Evolutionary conservation across 129 eudicot genomes (phyloP).

Genomic region (Artemisia tridentata): DNA sequence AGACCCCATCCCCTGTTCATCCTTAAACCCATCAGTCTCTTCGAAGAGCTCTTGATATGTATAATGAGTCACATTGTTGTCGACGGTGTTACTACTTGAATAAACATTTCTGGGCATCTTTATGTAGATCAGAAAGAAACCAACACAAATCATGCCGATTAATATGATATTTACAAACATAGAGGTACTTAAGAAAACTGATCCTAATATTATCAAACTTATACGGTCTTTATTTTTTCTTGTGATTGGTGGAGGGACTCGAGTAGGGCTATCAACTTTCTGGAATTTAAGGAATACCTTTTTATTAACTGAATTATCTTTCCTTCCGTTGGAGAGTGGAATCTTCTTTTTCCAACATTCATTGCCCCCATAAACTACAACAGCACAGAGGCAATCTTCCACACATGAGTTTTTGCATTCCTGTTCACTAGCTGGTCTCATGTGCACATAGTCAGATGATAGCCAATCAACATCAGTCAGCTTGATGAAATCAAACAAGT

Average conservation of each 20-base stretch:
- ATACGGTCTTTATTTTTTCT: background rate
- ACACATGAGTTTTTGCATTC: background rate
- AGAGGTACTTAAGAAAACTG: background rate
- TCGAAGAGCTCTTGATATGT: background rate
- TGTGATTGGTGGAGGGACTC: background rate
- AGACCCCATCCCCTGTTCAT: conserved; percentile 39
- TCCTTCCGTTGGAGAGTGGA: conserved; percentile 1
- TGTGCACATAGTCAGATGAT: background rate
- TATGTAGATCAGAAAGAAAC: background rate
- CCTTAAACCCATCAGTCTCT: background rate
- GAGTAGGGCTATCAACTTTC: background rate
- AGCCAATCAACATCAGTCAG: background rate
- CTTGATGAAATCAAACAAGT: background rate
- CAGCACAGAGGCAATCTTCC: background rate
- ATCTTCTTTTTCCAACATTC: conserved; percentile 7
- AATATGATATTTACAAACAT: conserved; percentile 1
- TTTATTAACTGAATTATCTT: background rate
- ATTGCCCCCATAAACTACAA: background rate
- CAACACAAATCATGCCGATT: background rate
- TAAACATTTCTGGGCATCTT: background rate
- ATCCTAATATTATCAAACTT: background rate
- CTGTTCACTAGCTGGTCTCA: background rate
- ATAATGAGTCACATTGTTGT: background rate
- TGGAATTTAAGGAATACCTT: background rate
- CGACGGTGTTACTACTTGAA: background rate